Conservation (phyloP, 1,139 yeast genomes). For the Kodamaea alishanica region DNA sequence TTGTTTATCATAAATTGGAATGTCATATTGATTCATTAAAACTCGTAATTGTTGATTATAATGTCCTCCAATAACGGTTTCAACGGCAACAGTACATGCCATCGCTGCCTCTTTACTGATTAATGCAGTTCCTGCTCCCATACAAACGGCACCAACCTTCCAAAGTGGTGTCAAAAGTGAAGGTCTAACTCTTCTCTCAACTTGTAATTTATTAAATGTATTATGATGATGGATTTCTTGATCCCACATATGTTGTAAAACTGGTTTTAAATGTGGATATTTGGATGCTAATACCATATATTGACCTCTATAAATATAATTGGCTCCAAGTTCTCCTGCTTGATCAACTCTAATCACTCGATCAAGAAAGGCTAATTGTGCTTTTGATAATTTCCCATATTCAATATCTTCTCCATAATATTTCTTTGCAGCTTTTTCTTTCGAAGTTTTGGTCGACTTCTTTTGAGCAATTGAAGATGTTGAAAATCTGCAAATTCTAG, state of each 20-base stretch:
- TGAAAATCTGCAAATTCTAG: too few relatives aligned
- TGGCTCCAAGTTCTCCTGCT: constrained; percentile 98
- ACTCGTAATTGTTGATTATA: constrained; percentile 86
- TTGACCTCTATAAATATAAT: constrained; percentile 90
- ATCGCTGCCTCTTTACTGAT: constrained; percentile 94
- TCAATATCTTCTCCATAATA: constrained; percentile 23
- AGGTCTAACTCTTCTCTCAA: constrained; percentile 80
- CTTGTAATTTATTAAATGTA: constrained; percentile 76
- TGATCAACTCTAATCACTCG: constrained; percentile 88
- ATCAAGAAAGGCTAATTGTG: constrained; percentile 69
- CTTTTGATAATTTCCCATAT: constrained; percentile 47
- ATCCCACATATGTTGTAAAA: constrained; percentile 95
- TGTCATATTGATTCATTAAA: constrained; percentile 56
- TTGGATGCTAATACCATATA: constrained; percentile 68
- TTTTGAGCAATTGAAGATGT: too few relatives aligned
- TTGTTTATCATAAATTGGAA: constrained; percentile 43
- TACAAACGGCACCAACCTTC: constrained; percentile 83
- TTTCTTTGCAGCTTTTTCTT: constrained; percentile 16
- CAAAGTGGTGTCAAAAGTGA: constrained; percentile 87
- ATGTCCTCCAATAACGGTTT: constrained; percentile 95
- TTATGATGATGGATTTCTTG: constrained; percentile 89
- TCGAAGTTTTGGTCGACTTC: constrained; percentile 1
- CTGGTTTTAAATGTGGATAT: constrained; percentile 65
- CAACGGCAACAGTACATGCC: constrained; percentile 99
- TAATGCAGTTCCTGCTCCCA: constrained; percentile 85